Evolutionary conservation across 345 rosid species (phyloP).

Genomic region (Citrus reticulata): DNA sequence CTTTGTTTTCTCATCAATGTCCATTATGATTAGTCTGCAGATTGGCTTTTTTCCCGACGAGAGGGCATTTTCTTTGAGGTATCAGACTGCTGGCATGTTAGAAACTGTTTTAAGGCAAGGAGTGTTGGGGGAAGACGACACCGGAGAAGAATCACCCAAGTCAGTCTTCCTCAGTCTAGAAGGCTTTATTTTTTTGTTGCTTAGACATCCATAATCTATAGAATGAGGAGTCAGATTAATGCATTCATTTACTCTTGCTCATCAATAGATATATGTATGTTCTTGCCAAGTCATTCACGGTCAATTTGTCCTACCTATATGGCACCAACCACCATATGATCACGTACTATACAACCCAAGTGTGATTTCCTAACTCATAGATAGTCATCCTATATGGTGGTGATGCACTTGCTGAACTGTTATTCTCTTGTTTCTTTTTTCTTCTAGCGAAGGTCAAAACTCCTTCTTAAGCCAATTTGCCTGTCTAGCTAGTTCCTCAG

Average conservation of each 20-base stretch:
- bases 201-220: neutral
- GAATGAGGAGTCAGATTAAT: neutral
- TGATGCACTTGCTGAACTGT: neutral
- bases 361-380: neutral
- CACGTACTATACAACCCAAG: neutral
- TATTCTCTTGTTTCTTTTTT: neutral
- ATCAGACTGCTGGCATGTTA: conserved; percentile 90
- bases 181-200: neutral
- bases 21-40: conserved; percentile 77
- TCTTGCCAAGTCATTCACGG: neutral
- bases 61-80: conserved; percentile 78
- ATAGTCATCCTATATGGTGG: neutral
- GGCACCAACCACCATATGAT: neutral
- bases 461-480: neutral
- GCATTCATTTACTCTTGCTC: neutral
- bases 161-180: conserved; percentile 23
- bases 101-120: conserved; percentile 84
- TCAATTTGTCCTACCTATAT: neutral
- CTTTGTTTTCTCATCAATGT: conserved; percentile 40
- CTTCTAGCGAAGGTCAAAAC: neutral
- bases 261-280: neutral
- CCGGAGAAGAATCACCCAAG: conserved; percentile 93
- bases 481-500: neutral
- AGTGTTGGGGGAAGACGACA: conserved; percentile 93
- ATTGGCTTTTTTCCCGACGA: conserved; percentile 76